phyloP scores from a whole-genome alignment of 345 rosid species.

The Salix purpurea region DNA sequence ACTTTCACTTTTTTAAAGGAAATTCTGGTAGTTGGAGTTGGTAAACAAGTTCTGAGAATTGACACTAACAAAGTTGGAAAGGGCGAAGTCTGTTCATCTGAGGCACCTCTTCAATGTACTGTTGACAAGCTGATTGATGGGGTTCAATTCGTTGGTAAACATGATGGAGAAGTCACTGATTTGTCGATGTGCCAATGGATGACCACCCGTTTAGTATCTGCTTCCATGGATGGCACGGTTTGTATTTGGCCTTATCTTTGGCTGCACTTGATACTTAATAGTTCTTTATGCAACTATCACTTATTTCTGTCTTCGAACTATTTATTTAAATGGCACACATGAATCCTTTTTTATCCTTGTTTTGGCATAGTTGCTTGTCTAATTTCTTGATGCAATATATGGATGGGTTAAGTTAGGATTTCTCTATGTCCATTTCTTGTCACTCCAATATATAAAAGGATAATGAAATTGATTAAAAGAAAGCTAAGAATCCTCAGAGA shows the following conservation, averaged over 20 bases:
- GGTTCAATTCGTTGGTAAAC: slow-evolving; percentile 77
- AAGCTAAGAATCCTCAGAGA: background rate
- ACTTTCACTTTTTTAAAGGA: slow-evolving; percentile 40
- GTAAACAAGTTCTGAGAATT: slow-evolving; percentile 63
- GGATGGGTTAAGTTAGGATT: background rate
- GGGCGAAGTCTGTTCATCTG: slow-evolving; percentile 54
- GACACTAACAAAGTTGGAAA: slow-evolving; percentile 71
- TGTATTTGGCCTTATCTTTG: slow-evolving; percentile 28
- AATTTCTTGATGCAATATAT: background rate
- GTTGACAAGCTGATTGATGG: slow-evolving; percentile 67
- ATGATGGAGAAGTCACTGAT: slow-evolving; percentile 91
- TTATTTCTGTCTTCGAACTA: background rate
- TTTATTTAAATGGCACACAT: background rate
- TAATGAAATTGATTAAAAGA: background rate
- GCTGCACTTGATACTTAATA: background rate
- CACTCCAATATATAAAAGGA: background rate
- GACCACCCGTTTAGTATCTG: slow-evolving; percentile 76
- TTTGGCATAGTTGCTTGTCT: background rate
- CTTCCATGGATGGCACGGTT: slow-evolving; percentile 87
- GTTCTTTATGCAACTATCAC: background rate
- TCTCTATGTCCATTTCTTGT: background rate
- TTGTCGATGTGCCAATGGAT: slow-evolving; percentile 93
- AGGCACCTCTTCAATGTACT: slow-evolving; percentile 69
- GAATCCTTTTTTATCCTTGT: background rate
- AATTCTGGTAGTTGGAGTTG: slow-evolving; percentile 70